Conservation (phyloP, 2,329 filamentous ascomycete genomes). For the Pseudocercospora cruenta region DNA sequence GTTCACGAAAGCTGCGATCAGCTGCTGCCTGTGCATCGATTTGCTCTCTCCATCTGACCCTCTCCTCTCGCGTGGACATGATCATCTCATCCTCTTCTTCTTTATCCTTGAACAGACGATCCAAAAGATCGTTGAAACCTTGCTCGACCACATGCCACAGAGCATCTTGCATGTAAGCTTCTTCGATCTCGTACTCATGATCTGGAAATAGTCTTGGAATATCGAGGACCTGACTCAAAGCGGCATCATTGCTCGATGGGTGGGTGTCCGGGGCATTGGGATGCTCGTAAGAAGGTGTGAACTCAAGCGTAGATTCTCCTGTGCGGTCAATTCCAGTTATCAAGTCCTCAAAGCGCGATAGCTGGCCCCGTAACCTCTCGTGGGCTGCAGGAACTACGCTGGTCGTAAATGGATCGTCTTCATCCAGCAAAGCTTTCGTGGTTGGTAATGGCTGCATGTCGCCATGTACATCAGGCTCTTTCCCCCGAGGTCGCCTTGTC, state of each 20-base stretch:
- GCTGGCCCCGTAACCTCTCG: constrained; percentile 25
- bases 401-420: constrained; percentile 46
- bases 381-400: constrained; percentile 12
- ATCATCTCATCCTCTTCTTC: constrained; percentile 76
- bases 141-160: constrained; percentile 90
- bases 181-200: constrained; percentile 14
- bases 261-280: constrained; percentile 21
- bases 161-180: constrained; percentile 65
- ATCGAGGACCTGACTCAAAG: neutral
- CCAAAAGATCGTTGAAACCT: constrained; percentile 88
- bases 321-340: neutral
- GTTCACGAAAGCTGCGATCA: constrained; percentile 33
- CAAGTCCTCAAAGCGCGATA: constrained; percentile 24
- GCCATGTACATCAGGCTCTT: constrained; percentile 38
- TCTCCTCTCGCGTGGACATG: constrained; percentile 63
- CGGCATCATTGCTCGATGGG: neutral
- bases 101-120: constrained; percentile 78
- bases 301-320: neutral
- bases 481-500: constrained; percentile 34
- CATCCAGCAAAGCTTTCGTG: constrained; percentile 62
- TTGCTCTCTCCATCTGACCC: constrained; percentile 58
- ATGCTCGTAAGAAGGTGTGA: neutral
- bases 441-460: constrained; percentile 34
- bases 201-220: neutral
- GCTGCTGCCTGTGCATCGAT: constrained; percentile 35